Evolutionary conservation across 805 yeast species (phyloP), one percentile per base, ranked within the genome.

Genomic region (Ogataea glucozyma): DNA sequence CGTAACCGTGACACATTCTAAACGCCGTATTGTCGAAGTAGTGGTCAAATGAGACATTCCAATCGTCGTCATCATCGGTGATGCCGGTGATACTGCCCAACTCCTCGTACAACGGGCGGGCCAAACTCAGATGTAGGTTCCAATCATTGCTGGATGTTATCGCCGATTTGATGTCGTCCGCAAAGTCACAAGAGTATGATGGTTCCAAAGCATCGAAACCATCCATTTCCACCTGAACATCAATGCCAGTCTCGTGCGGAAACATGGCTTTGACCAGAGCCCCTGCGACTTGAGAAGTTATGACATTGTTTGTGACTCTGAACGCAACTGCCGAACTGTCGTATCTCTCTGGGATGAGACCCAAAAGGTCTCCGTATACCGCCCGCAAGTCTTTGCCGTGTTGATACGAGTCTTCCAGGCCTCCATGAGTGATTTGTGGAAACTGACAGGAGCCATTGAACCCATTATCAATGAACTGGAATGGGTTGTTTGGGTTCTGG

Each of bases 1-100:
- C 63, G 31, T 56, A 57, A 20, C 60, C 61, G 40, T 69, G 66
- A 48, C 75, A 71, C 2, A 61, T 52, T 46, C 71, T 65, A 27
- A 67, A 61, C 11, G 69, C 66, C 43, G 69, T 55, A 46, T 68
- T 71, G 48, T 71, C 76, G 44, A 64, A 61, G 61, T 64, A 68
- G 49, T 70, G 75, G 43, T 71, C 75, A 20, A 60, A 58, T 20
- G 59, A 54, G 6, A 41, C 36, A 36, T 52, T 58, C 61, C 62
- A 61, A 6, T 39, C 60, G 23, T 31, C 26, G 33, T 51, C 48
- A 3, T 41, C 46, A 4, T 53, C 42, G 13, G 46, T 46, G 23
- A 58, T 56, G 3, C 62, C 62, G 20, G 59, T 47, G 38, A 66
- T 61, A 3, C 58, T 49, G 39, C 63, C 69, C 35, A 63, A 56